phyloP scores from a whole-genome alignment of 306 rosid genomes.

The Senna siamea region DNA sequence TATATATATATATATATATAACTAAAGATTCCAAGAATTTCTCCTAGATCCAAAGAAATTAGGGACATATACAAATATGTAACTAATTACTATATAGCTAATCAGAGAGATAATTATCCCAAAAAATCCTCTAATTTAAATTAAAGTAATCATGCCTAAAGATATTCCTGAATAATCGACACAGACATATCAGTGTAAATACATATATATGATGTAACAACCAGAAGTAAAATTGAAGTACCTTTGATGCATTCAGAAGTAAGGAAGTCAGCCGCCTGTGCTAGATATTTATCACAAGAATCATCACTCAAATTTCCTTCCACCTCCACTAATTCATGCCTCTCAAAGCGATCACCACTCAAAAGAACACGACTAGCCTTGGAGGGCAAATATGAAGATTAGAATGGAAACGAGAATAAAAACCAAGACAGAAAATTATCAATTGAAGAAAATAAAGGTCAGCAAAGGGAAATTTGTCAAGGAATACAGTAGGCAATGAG shows the following conservation, averaged over 20 bases:
- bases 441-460: slow-evolving; percentile 34
- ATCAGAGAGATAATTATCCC: too few relatives aligned
- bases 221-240: slow-evolving; percentile 41
- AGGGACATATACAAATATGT: too few relatives aligned
- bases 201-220: slow-evolving; percentile 12
- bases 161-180: too few relatives aligned
- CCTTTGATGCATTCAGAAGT: slow-evolving; percentile 57
- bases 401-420: slow-evolving; percentile 33
- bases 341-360: slow-evolving; percentile 71
- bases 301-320: slow-evolving; percentile 62
- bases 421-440: slow-evolving; percentile 27
- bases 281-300: slow-evolving; percentile 66
- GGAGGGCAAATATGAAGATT: slow-evolving; percentile 34
- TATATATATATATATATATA: too few relatives aligned
- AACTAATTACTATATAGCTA: too few relatives aligned
- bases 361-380: slow-evolving; percentile 74
- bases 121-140: too few relatives aligned
- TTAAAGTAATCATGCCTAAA: too few relatives aligned
- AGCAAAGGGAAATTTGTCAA: slow-evolving; percentile 16
- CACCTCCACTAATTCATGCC: slow-evolving; percentile 73
- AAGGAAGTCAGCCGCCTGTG: slow-evolving; percentile 61
- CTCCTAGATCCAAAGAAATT: too few relatives aligned
- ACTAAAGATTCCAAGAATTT: too few relatives aligned
- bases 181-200: neutral
- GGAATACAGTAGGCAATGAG: slow-evolving; percentile 17